Evolutionary conservation across 2,329 filamentous ascomycete genomes (phyloP), one percentile per base, ranked within the genome.

Genomic region (Pseudogymnoascus sp.): DNA sequence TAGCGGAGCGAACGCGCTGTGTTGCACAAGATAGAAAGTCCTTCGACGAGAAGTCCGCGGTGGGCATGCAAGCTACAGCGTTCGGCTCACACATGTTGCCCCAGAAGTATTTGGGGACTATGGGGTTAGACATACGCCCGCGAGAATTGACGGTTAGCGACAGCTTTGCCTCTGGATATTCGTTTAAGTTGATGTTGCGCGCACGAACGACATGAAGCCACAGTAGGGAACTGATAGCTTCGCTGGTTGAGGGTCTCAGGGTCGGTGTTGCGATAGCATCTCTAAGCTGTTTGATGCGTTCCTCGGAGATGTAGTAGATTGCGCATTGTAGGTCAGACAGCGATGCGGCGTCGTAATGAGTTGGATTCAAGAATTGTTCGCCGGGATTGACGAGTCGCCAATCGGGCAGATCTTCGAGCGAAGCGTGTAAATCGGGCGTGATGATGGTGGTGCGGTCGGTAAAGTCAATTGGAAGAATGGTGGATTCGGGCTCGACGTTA

Each of bases 51-150:
- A 60, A 40, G 10, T 37, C 37, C 13, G 31, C 4, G 23, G 37
- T 60, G 13, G 59, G 31, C 33, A 60, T 37, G 33, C 59, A 19
- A 10, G 59, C 59, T 40, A 60, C 59, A 37, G 59, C 59, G 23
- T 60, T 60, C 31, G 59, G 59, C 59, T 60, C 59, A n/a, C 33
- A 23, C 33, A 60, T n/a, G 31, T 60, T 60, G 9, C 59, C 59
- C 59, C 59, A 60, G 59, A 37, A 60, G 23, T 37, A 23, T 37
- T 23, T 37, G 7, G 59, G 59, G 10, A 60, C n/a, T 21, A 21
- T 21, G 5, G 33, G 59, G 33, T 40, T 40, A 15, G 13, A 37
- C 59, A 60, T 60, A 21, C 59, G 59, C 7, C 13, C 29, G 33
- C 59, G 59, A 37, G 59, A 9, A 60, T 60, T 40, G 19, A 60